Conservation (phyloP, 2,329 filamentous ascomycete genomes). For the Colletotrichum cordylinicola region DNA sequence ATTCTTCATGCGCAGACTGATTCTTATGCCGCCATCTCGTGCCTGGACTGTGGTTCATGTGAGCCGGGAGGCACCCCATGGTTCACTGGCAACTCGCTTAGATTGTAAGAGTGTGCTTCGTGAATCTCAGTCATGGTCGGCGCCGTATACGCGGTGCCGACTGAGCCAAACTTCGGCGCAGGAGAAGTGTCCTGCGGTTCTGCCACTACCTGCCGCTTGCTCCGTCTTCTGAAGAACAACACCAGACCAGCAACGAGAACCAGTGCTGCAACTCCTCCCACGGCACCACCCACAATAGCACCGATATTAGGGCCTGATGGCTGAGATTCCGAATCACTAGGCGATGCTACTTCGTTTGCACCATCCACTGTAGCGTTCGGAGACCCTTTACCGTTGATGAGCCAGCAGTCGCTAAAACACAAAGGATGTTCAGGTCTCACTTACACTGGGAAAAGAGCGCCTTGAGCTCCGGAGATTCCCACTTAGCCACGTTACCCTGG, state of each 20-base stretch:
- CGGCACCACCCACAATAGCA: constrained; percentile 50
- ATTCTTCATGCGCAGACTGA: accelerated
- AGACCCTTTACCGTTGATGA: accelerated
- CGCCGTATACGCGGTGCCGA: neutral
- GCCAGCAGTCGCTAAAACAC: neutral
- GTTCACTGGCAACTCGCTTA: neutral
- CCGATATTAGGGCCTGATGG: constrained; percentile 33
- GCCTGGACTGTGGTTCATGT: accelerated
- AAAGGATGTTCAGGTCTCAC: neutral
- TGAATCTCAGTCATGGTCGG: neutral
- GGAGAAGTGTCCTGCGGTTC: neutral
- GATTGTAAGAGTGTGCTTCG: neutral
- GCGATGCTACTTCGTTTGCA: neutral
- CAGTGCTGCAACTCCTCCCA: constrained; percentile 49
- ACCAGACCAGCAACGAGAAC: constrained; percentile 40
- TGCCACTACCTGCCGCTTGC: neutral
- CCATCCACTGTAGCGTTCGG: neutral
- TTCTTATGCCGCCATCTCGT: neutral
- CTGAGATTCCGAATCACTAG: neutral
- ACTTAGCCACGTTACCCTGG: constrained; percentile 30
- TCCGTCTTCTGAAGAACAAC: constrained; percentile 46
- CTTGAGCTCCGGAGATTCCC: constrained; percentile 29
- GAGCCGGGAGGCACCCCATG: neutral
- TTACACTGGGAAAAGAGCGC: constrained; percentile 24
- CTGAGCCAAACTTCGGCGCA: neutral